Evolutionary conservation across 1,139 yeast species (phyloP).

Genomic region (Protomyces inundatus): DNA sequence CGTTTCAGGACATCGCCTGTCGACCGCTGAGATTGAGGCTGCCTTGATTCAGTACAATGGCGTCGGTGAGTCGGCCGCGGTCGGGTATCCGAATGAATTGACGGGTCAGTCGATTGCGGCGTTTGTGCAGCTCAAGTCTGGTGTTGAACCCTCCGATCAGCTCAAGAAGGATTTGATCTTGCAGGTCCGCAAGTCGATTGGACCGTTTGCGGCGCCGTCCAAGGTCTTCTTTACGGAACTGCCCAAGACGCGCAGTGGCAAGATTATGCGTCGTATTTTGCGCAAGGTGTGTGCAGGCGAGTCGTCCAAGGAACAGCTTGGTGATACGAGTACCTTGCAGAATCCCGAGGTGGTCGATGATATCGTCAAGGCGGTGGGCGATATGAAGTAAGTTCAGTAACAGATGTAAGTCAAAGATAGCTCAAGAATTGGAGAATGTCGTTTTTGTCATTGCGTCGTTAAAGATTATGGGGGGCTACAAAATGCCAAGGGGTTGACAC

Average conservation of each 20-base stretch:
- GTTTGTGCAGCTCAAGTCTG: slow-evolving; percentile 73
- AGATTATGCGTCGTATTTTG: slow-evolving; percentile 96
- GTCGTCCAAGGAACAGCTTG: slow-evolving; percentile 68
- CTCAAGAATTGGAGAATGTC: too few relatives aligned
- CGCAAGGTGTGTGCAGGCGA: slow-evolving; percentile 87
- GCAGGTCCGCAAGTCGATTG: slow-evolving; percentile 89
- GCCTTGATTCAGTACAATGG: slow-evolving; percentile 72
- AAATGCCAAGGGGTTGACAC: too few relatives aligned
- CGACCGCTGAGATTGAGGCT: slow-evolving; percentile 96
- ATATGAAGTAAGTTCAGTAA: not conserved
- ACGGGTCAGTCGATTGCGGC: slow-evolving; percentile 98
- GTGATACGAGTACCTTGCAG: slow-evolving; percentile 85
- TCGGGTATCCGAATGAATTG: slow-evolving; percentile 87
- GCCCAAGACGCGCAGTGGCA: slow-evolving; percentile 97
- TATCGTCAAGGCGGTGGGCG: slow-evolving; percentile 48
- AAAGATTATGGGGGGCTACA: too few relatives aligned
- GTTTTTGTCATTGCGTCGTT: too few relatives aligned
- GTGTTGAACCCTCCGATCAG: slow-evolving; percentile 48
- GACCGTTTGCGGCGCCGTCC: slow-evolving; percentile 97
- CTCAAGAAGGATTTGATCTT: slow-evolving; percentile 77
- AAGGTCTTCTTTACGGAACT: slow-evolving; percentile 82
- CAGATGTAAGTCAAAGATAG: not conserved
- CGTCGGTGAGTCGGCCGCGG: slow-evolving; percentile 91
- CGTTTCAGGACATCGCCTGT: slow-evolving; percentile 94
- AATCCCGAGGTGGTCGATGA: slow-evolving; percentile 82